Evolutionary conservation across 225 moss, liverwort and hornwort genomes (phyloP).

Genomic region (Pseudoscleropodium purum): DNA sequence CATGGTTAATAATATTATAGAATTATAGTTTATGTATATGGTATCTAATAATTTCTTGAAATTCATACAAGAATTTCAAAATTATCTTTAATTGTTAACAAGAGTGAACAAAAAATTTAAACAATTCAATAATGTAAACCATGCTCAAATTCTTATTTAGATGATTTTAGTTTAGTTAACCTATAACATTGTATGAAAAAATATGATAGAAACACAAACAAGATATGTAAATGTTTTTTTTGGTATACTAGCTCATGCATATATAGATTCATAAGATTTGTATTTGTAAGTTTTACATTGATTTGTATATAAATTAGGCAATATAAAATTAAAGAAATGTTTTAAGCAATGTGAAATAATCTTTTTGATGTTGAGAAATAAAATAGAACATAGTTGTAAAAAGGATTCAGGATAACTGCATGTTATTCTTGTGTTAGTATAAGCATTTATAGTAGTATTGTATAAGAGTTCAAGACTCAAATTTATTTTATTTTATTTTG

Average conservation of each 20-base stretch:
- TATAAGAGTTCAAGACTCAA: neutral
- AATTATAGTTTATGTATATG: neutral
- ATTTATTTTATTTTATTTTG: neutral
- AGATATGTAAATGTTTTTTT: neutral
- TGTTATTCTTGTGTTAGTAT: neutral
- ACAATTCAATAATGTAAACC: neutral
- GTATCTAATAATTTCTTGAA: neutral
- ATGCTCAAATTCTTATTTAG: too few species aligned
- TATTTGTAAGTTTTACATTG: neutral
- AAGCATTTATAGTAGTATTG: neutral
- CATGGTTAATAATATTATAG: fast-evolving
- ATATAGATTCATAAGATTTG: neutral
- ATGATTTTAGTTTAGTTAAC: neutral
- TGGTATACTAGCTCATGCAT: too few species aligned
- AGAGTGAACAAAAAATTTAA: neutral
- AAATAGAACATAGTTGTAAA: neutral
- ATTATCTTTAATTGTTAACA: neutral
- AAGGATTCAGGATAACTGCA: neutral
- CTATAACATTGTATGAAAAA: neutral
- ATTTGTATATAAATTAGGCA: neutral
- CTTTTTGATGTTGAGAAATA: neutral
- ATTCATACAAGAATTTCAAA: neutral
- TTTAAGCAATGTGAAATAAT: neutral
- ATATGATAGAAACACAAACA: neutral
- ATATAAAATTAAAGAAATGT: neutral